Evolutionary conservation across 192 early-diverging fungal species (phyloP).

Genomic region (Podila horticola): DNA sequence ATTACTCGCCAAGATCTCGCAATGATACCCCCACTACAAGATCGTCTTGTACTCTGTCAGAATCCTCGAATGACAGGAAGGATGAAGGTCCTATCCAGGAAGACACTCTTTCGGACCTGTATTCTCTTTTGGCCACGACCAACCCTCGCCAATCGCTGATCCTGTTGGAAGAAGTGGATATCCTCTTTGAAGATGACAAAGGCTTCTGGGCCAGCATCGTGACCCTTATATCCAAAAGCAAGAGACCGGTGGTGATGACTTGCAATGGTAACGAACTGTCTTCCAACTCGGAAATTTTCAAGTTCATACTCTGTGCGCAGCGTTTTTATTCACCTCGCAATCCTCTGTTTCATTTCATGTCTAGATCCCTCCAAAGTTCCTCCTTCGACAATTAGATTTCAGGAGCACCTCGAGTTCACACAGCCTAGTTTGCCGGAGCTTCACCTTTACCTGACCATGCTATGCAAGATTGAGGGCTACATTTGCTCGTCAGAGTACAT

Average conservation of each 20-base stretch:
- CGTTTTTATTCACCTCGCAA: not conserved
- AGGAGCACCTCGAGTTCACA: slow-evolving; percentile 42
- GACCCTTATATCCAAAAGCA: slow-evolving; percentile 74
- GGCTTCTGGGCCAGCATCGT: slow-evolving; percentile 80
- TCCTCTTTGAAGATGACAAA: slow-evolving; percentile 84
- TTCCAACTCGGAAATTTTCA: not conserved
- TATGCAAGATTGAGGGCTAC: slow-evolving; percentile 43
- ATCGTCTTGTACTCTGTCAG: not conserved
- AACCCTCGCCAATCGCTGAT: slow-evolving; percentile 71
- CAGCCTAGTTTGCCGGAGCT: slow-evolving; percentile 27
- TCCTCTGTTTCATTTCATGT: not conserved
- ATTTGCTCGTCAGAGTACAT: slow-evolving; percentile 45
- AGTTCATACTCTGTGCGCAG: not conserved
- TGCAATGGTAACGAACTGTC: slow-evolving; percentile 65
- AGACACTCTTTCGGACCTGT: slow-evolving; percentile 44
- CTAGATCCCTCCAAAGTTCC: slow-evolving; percentile 44
- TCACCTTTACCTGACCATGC: slow-evolving; percentile 13
- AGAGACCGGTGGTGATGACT: slow-evolving; percentile 85
- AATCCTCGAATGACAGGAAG: not conserved
- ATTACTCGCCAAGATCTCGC: not conserved
- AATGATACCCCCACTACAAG: slow-evolving; percentile 2
- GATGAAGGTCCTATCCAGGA: not conserved
- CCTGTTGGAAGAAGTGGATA: slow-evolving; percentile 86
- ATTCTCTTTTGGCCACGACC: slow-evolving; percentile 33
- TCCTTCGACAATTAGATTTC: slow-evolving; percentile 18